Conservation (phyloP, 2,329 filamentous ascomycete species). For the Epichloe brachyelytri region DNA sequence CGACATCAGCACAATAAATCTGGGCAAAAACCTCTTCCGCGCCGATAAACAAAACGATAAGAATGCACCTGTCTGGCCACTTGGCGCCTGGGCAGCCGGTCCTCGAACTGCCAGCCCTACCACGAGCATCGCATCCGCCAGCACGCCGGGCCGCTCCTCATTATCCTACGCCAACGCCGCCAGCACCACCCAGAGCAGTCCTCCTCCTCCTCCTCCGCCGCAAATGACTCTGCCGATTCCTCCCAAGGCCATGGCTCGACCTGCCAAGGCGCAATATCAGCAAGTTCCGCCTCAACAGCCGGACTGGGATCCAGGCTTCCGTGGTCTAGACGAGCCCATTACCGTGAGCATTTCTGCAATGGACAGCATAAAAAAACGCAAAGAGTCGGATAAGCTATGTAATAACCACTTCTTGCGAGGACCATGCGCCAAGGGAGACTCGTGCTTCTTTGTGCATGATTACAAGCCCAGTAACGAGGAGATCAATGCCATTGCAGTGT, state of each 20-base stretch:
- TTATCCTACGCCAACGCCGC: constrained; percentile 28
- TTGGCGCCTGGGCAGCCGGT: constrained; percentile 8
- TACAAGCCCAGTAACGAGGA: constrained; percentile 41
- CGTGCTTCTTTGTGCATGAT: constrained; percentile 44
- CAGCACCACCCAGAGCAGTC: constrained; percentile 23
- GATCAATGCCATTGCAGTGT: constrained; percentile 39
- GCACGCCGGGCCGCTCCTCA: constrained; percentile 3
- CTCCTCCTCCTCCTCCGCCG: constrained; percentile 24
- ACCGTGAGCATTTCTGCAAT: constrained; percentile 31
- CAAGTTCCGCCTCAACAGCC: constrained; percentile 18
- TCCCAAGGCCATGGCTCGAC: constrained; percentile 10
- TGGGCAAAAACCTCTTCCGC: constrained; percentile 38
- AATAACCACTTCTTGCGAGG: constrained; percentile 50
- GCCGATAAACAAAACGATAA: constrained; percentile 34
- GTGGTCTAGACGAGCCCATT: constrained; percentile 42
- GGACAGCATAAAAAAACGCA: constrained; percentile 43
- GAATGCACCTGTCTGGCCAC: neutral
- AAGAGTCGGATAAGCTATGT: constrained; percentile 43
- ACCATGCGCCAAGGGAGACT: constrained; percentile 39
- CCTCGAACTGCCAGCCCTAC: constrained; percentile 8
- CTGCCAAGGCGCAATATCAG: constrained; percentile 8
- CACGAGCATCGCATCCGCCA: constrained; percentile 7
- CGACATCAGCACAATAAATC: constrained; percentile 31
- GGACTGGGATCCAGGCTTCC: constrained; percentile 39
- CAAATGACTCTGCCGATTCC: constrained; percentile 27